Conservation (phyloP, 2,329 filamentous ascomycete genomes). For the Fusarium buharicum region DNA sequence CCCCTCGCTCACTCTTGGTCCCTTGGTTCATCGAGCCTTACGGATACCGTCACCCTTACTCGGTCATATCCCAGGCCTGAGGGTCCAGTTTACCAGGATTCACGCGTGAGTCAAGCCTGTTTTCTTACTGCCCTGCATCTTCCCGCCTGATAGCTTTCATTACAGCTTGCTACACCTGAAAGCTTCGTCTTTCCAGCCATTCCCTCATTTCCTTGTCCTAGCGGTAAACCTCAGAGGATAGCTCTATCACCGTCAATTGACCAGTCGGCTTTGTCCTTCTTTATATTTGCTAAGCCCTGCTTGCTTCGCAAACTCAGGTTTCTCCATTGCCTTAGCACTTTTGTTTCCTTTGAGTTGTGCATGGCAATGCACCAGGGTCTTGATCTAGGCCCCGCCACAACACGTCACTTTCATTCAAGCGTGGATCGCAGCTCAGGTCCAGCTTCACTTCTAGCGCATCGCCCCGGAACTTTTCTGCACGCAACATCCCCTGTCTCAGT, state of each 20-base stretch:
- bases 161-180: conserved; percentile 8
- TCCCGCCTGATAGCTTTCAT: conserved; percentile 5
- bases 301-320: conserved; percentile 3
- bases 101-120: conserved; percentile 31
- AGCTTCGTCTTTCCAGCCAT: conserved; percentile 2
- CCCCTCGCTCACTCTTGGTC: background rate
- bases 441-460: conserved; percentile 39
- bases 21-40: conserved; percentile 22
- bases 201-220: conserved; percentile 3
- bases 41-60: conserved; percentile 22
- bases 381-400: conserved; percentile 44
- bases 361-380: conserved; percentile 31
- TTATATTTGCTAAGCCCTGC: background rate
- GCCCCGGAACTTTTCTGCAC: conserved; percentile 33
- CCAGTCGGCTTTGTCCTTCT: background rate
- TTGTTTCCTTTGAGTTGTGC: conserved; percentile 27
- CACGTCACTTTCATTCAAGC: conserved; percentile 45
- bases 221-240: background rate
- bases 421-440: conserved; percentile 42
- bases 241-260: background rate
- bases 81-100: conserved; percentile 28
- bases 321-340: conserved; percentile 10
- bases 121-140: conserved; percentile 14
- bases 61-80: conserved; percentile 30
- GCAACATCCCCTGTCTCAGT: conserved; percentile 30